phyloP scores from a whole-genome alignment of 2,329 filamentous ascomycete species.

The Ophiostoma tasmaniense region DNA sequence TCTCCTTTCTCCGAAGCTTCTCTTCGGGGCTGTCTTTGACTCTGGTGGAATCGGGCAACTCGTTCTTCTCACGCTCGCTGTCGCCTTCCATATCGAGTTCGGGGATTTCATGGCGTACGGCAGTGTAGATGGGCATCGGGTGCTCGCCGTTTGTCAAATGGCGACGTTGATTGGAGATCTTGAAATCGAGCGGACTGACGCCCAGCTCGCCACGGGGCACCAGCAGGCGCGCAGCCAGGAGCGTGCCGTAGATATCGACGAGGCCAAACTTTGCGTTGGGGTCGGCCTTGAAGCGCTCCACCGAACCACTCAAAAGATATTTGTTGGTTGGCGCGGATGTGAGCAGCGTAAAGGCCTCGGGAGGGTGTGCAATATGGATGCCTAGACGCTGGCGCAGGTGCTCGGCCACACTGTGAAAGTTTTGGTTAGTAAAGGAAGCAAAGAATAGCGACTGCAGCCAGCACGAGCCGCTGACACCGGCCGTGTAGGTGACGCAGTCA shows the following conservation, averaged over 20 bases:
- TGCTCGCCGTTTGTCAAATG: slow-evolving; percentile 70
- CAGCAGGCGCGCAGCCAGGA: slow-evolving; percentile 75
- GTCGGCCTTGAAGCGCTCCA: slow-evolving; percentile 85
- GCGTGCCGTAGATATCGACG: slow-evolving; percentile 84
- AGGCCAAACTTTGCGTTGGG: slow-evolving; percentile 74
- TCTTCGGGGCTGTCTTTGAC: neutral
- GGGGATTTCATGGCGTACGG: slow-evolving; percentile 91
- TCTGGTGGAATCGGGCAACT: slow-evolving; percentile 21
- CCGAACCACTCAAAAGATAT: slow-evolving; percentile 73
- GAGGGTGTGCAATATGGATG: slow-evolving; percentile 88
- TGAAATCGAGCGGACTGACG: slow-evolving; percentile 71
- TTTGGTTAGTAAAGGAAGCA: slow-evolving; percentile 63
- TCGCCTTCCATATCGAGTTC: slow-evolving; percentile 36
- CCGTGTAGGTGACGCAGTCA: slow-evolving; percentile 90
- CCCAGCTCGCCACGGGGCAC: slow-evolving; percentile 78
- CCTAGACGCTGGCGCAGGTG: slow-evolving; percentile 80
- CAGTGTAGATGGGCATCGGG: slow-evolving; percentile 90
- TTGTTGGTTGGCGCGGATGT: slow-evolving; percentile 91
- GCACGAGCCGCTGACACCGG: slow-evolving; percentile 90
- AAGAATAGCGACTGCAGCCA: slow-evolving; percentile 89
- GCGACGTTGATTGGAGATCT: slow-evolving; percentile 76
- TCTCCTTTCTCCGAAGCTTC: neutral
- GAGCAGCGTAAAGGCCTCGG: slow-evolving; percentile 68
- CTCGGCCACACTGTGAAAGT: slow-evolving; percentile 62
- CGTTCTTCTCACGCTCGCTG: slow-evolving; percentile 25